Evolutionary conservation across 83 land plant genomes (phyloP), one percentile per base, ranked within the genome.

Genomic region (Diphasiastrum complanatum): DNA sequence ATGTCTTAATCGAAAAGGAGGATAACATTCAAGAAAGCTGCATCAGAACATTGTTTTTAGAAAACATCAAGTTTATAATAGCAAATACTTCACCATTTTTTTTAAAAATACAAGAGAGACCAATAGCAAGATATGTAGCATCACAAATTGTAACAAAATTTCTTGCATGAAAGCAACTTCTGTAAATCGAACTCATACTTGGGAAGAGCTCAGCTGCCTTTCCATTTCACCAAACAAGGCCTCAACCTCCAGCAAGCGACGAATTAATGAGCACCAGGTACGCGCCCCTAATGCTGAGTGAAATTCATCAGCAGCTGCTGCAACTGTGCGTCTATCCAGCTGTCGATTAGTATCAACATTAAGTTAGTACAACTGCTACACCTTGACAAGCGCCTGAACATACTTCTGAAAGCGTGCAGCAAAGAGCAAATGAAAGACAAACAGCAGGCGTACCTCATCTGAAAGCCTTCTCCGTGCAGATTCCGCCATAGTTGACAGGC

Each of bases 201-300:
- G 45, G 34, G 74, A 65, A 33, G 61, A 63, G 45, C 74, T 49
- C 43, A 86, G 24, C 32, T 71, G 58, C 33, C 68, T 73, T 36
- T 65, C 73, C 52, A 82, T 62, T 28, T 83, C 77, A 4, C 93
- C 90, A 84, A 81, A 89, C 16, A 95, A 84, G 33, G 86, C 75
- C 20, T 71, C 73, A 59, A 77, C 82, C 65, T 95, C 99, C 19
- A 80, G 68, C 61, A 95, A 70, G 55, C 77, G 76, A 58, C 79
- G 85, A 27, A 89, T 62, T 25, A 95, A 85, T 47, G 81, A 82
- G 12, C 85, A 76, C 99, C 99, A 95, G 34, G 84, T 78, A 63
- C 83, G 85, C 43, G 61, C 56, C 20, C 97, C 99, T 36, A 65
- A 74, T 45, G 51, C 53, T 31, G 61, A 33, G 56, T 64, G 76